Evolutionary conservation across 805 yeast species (phyloP).

Genomic region (Ogataea nakhonphanomensis): DNA sequence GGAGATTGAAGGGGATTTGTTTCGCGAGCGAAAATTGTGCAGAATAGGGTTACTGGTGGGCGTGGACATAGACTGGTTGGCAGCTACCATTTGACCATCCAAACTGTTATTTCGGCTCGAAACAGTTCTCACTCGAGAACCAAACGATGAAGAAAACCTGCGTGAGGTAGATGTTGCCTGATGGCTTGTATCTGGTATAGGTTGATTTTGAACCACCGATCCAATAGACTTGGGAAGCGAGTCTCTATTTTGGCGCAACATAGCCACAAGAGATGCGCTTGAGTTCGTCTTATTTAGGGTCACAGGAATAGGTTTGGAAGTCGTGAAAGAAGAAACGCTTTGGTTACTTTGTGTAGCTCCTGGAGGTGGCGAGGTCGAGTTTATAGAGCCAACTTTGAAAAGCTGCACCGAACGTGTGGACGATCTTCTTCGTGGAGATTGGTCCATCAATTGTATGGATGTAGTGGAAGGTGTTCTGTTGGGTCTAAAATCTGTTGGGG

Average conservation of each 20-base stretch:
- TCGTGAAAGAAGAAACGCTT: constrained; percentile 21
- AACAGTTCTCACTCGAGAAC: constrained; percentile 43
- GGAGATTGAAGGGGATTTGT: constrained; percentile 23
- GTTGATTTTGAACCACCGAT: constrained; percentile 22
- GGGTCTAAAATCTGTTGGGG: constrained; percentile 17
- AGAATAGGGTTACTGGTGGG: constrained; percentile 22
- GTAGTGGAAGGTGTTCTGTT: constrained; percentile 20
- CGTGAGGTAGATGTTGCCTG: constrained; percentile 39
- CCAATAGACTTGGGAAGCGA: constrained; percentile 42
- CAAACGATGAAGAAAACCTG: constrained; percentile 69
- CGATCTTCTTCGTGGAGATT: constrained; percentile 27
- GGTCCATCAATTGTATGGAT: constrained; percentile 22
- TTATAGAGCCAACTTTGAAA: constrained; percentile 60
- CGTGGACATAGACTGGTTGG: constrained; percentile 12
- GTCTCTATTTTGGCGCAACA: constrained; percentile 40
- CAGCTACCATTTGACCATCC: constrained; percentile 23
- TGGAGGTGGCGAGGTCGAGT: constrained; percentile 33
- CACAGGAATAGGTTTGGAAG: constrained; percentile 34
- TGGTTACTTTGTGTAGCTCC: constrained; percentile 11
- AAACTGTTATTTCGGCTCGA: constrained; percentile 29
- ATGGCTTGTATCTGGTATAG: constrained; percentile 9
- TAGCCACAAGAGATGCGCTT: constrained; percentile 51
- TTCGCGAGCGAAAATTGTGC: constrained; percentile 25
- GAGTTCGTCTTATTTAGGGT: constrained; percentile 48
- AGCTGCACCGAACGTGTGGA: constrained; percentile 48